Evolutionary conservation across 805 yeast genomes (phyloP).

Genomic region (Lipomyces mesembrius): DNA sequence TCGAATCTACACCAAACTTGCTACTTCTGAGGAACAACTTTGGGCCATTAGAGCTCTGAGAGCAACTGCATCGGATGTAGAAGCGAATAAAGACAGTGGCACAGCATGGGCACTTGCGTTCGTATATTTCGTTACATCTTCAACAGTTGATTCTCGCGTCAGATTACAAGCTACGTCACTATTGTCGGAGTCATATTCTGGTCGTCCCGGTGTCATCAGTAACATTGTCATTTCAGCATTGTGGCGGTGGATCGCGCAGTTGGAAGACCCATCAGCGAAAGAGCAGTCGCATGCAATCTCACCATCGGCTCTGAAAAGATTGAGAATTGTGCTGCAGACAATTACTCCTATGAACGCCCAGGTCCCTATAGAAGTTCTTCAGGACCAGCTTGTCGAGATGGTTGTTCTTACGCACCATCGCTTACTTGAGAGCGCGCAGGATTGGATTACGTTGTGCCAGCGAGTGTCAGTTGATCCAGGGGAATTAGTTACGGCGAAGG

Average conservation of each 20-base stretch:
- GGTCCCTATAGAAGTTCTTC: slow-evolving; percentile 41
- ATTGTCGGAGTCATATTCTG: slow-evolving; percentile 42
- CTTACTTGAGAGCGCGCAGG: slow-evolving; percentile 50
- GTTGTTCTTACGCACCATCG: slow-evolving; percentile 54
- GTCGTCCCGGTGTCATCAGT: slow-evolving; percentile 51
- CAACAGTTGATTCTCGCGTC: slow-evolving; percentile 17
- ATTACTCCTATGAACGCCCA: slow-evolving; percentile 40
- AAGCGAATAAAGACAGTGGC: slow-evolving; percentile 32
- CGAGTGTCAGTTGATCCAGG: slow-evolving; percentile 69
- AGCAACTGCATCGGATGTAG: slow-evolving; percentile 42
- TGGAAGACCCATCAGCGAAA: slow-evolving; percentile 27
- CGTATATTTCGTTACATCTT: slow-evolving; percentile 29
- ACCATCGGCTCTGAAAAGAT: slow-evolving; percentile 33
- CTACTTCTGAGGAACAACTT: slow-evolving; percentile 51
- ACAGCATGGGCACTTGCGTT: slow-evolving; percentile 38
- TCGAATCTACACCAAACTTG: slow-evolving; percentile 58
- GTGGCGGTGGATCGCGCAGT: slow-evolving; percentile 42
- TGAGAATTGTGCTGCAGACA: slow-evolving; percentile 35
- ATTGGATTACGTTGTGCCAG: slow-evolving; percentile 81
- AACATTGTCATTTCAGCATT: slow-evolving; percentile 53
- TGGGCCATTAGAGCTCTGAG: slow-evolving; percentile 60
- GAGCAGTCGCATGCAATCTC: slow-evolving; percentile 35
- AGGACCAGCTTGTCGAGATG: slow-evolving; percentile 46
- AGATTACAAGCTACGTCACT: slow-evolving; percentile 37
- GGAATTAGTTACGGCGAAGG: slow-evolving; percentile 48